A percentile compares a stretch with the other conserved stretches of the same genome.
Conservation (phyloP, 2,329 filamentous ascomycete genomes). For the Fusarium annulatum region DNA sequence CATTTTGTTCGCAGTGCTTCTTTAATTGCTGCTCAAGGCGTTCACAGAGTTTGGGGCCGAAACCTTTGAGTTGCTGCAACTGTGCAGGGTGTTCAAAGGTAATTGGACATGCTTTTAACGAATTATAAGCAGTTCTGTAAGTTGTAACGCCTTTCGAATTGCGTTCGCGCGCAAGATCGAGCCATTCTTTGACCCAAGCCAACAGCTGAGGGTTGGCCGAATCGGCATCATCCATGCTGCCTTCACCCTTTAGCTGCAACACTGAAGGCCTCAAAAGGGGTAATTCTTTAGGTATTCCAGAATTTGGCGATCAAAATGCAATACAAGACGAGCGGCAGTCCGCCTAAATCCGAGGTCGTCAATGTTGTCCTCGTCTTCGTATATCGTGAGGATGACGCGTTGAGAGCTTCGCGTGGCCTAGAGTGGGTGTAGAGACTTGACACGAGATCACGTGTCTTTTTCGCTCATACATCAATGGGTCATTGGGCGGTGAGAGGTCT, state of each 20-base stretch:
- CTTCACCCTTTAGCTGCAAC: background rate
- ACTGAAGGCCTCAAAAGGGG: background rate
- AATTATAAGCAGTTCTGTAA: constrained; percentile 81
- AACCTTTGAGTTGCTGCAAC: constrained; percentile 77
- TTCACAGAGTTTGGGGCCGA: constrained; percentile 77
- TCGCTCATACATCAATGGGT: background rate
- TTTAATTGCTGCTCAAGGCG: constrained; percentile 72
- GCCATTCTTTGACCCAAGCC: constrained; percentile 81
- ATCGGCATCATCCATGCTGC: constrained; percentile 51
- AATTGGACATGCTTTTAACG: constrained; percentile 79
- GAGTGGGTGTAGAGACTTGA: constrained; percentile 11
- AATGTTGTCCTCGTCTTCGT: background rate
- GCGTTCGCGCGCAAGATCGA: constrained; percentile 73
- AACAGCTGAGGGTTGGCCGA: constrained; percentile 79
- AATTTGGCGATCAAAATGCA: background rate
- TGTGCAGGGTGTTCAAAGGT: constrained; percentile 78
- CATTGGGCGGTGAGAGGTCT: constrained; percentile 7
- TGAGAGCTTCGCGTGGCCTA: constrained; percentile 4
- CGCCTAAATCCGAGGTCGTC: background rate
- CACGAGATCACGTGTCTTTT: constrained; percentile 41
- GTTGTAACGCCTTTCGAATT: constrained; percentile 77
- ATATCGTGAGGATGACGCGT: constrained; percentile 18
- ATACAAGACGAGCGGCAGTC: background rate
- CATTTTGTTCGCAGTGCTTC: constrained; percentile 73
- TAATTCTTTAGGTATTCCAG: background rate